A percentile compares a stretch with the other conserved stretches of the same genome.
phyloP scores from a whole-genome alignment of 176 grass and related monocot species.

The Carex littledalei region DNA sequence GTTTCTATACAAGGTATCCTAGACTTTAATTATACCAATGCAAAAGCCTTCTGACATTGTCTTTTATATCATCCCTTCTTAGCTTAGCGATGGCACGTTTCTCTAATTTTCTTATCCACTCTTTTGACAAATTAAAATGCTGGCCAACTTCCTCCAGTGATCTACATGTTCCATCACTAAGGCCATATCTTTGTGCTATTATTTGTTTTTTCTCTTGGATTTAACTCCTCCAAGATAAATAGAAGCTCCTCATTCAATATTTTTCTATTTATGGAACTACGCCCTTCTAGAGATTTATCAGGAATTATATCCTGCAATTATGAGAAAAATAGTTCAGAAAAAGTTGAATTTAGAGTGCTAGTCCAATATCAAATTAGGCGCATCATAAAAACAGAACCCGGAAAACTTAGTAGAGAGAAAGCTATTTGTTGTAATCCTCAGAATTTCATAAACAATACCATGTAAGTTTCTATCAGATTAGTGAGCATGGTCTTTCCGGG shows the following conservation, averaged over 20 bases:
- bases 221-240: constrained; percentile 45
- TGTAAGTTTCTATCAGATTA: background rate
- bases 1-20: background rate
- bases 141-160: constrained; percentile 68
- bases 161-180: constrained; percentile 61
- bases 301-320: constrained; percentile 53
- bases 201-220: constrained; percentile 43
- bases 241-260: constrained; percentile 47
- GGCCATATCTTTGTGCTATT: constrained; percentile 48
- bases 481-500: background rate
- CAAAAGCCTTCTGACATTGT: constrained; percentile 13
- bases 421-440: background rate
- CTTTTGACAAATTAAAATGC: constrained; percentile 54
- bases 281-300: constrained; percentile 34
- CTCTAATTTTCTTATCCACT: constrained; percentile 89
- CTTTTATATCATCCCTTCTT: constrained; percentile 46
- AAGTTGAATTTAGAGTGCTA: no score
- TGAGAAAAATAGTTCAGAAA: background rate
- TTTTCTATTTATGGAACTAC: constrained; percentile 37
- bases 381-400: background rate
- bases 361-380: no score
- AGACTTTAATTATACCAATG: background rate
- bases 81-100: constrained; percentile 59
- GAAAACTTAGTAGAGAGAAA: background rate
- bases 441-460: background rate